Evolutionary conservation across 2,329 filamentous ascomycete species (phyloP), one percentile per base, ranked within the genome.

Genomic region (Botrytis pseudocinerea): DNA sequence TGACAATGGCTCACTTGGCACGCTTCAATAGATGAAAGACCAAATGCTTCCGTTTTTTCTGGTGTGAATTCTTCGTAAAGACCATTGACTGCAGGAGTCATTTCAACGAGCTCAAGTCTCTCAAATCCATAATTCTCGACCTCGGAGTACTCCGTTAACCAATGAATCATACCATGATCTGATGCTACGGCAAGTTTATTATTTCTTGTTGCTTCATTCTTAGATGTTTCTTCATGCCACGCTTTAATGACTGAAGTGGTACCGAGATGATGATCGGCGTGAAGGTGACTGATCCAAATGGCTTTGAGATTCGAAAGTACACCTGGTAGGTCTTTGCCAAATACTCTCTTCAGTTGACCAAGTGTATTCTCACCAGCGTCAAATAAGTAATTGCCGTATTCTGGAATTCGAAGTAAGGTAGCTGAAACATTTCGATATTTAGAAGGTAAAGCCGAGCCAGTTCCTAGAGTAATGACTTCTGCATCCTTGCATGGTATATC

Each of bases 371-470:
- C 96, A 73, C 96, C 96, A 77, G 91, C 93, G 82, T 99, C 96
- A 73, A 99, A 88, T 0, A 99, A 85, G 80, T 97, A 97, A 80
- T 89, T 94, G n/a, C 96, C 96, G 77, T 90, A 88, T 6, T 91
- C 92, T 10, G 96, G 96, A 4, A 97, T 91, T 22, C 93, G 89
- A 62, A 99, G 83, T 7, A 99, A 85, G 0, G 95, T 98, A 2
- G 91, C 90, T 18, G 95, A 97, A 32, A 99, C 96, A 81, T 98
- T 99, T 78, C 96, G 92, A 82, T 98, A 96, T 81, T 97, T 97
- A 48, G 94, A 97, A 2, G 96, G 96, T 25, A 92, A 81, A 0
- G 95, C 93, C 4, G 95, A 98, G 14, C 96, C 96, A 4, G 96
- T 99, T 9, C 96, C 96, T 0, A 99, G 87, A 1, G 94, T 90